These are phyloP conservation scores for Galeopsis tetrahit DNA, from an alignment of 257 asterid genomes.

Conservation along the genomic window DNA sequence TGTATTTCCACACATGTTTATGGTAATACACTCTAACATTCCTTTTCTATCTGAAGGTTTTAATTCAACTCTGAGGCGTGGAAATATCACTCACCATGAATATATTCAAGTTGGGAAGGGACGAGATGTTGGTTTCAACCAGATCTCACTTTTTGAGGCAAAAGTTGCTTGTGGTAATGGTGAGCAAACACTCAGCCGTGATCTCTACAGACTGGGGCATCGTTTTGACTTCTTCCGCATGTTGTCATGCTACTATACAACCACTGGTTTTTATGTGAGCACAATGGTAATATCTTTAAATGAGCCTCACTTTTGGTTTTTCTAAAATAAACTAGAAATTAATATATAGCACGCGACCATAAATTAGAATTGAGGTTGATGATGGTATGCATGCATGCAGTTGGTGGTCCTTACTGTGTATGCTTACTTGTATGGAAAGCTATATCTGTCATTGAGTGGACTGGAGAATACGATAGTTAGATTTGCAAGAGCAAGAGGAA, in stretches of 20 bases:
- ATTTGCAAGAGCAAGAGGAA: slow-evolving; percentile 71
- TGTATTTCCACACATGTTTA: slow-evolving; percentile 16
- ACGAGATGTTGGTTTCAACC: slow-evolving; percentile 90
- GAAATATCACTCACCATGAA: slow-evolving; percentile 85
- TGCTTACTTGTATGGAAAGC: slow-evolving; percentile 72
- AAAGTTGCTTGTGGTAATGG: slow-evolving; percentile 94
- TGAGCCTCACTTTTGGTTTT: not conserved
- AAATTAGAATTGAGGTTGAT: slow-evolving; percentile 21
- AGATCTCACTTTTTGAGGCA: slow-evolving; percentile 88
- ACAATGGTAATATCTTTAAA: slow-evolving; percentile 69
- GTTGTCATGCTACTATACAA: slow-evolving; percentile 80
- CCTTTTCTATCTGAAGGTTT: slow-evolving; percentile 56
- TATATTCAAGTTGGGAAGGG: slow-evolving; percentile 93
- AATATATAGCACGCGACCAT: not conserved
- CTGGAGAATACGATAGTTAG: slow-evolving; percentile 66
- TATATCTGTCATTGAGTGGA: slow-evolving; percentile 81
- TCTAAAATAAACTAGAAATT: not conserved
- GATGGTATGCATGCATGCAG: slow-evolving; percentile 44
- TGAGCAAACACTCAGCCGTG: slow-evolving; percentile 90
- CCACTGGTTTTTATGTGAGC: slow-evolving; percentile 86
- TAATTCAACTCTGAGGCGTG: slow-evolving; percentile 82
- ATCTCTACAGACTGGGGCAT: slow-evolving; percentile 85
- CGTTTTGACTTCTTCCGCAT: slow-evolving; percentile 93
- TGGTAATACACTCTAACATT: slow-evolving; percentile 25
- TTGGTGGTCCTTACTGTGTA: slow-evolving; percentile 77